Evolutionary conservation across 75 land plant genomes (phyloP).

Genomic region (Sequoia sempervirens): DNA sequence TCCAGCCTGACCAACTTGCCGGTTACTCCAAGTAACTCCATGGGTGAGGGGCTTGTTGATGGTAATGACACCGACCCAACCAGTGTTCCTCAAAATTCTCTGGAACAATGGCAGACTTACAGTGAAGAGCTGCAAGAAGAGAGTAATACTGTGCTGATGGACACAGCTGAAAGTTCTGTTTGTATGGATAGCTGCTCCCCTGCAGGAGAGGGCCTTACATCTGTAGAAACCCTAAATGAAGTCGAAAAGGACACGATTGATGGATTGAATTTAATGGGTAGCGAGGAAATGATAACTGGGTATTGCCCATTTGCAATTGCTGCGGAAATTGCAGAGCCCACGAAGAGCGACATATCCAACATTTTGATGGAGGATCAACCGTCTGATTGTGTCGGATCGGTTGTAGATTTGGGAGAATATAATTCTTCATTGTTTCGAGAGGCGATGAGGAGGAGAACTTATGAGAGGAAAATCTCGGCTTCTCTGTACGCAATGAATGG

Average conservation of each 20-base stretch:
- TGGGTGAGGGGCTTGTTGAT: not conserved
- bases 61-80: not conserved
- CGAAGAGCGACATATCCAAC: not conserved
- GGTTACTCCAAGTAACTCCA: too few relatives aligned
- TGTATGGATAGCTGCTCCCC: not conserved
- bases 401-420: slow-evolving; percentile 1
- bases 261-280: not conserved
- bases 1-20: not conserved
- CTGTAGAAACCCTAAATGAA: not conserved
- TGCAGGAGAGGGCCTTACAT: too few relatives aligned
- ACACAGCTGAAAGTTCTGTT: not conserved
- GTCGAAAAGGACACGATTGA: not conserved
- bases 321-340: slow-evolving; percentile 25
- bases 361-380: not conserved
- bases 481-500: slow-evolving; percentile 48
- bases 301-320: slow-evolving; percentile 37
- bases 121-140: not conserved
- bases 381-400: not conserved
- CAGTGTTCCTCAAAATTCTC: not conserved
- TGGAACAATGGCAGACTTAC: not conserved
- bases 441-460: slow-evolving; percentile 39
- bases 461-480: slow-evolving; percentile 47
- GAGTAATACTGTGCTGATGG: not conserved
- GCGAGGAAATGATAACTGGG: not conserved
- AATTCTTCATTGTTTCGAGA: slow-evolving; percentile 24